These are phyloP conservation scores for Przewalskia tangutica DNA, from an alignment of 257 asterid genomes.

Conservation along the genomic window DNA sequence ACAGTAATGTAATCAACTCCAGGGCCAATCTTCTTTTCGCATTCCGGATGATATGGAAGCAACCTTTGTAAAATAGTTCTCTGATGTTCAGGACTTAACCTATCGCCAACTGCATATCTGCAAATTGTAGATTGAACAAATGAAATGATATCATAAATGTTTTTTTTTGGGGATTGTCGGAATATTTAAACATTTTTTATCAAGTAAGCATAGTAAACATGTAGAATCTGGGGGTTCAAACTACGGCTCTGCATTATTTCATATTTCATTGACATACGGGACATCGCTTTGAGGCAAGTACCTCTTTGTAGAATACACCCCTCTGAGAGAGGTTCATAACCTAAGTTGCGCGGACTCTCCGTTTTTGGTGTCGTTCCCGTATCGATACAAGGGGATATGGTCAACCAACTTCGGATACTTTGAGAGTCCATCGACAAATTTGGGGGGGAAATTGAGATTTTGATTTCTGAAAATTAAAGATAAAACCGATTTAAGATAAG, in stretches of 20 bases:
- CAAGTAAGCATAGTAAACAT: background rate
- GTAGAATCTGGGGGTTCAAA: background rate
- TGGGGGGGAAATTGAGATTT: too few species aligned
- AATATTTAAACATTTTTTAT: background rate
- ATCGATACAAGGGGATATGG: too few species aligned
- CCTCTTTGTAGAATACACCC: background rate
- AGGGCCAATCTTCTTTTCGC: constrained; percentile 59
- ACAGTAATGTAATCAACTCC: constrained; percentile 74
- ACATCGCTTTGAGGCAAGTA: background rate
- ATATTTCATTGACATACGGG: background rate
- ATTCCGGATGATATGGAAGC: constrained; percentile 77
- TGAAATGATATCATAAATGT: background rate
- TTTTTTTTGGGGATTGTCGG: background rate
- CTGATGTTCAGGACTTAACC: constrained; percentile 76
- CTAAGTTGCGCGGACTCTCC: too few species aligned
- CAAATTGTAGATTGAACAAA: constrained; percentile 3
- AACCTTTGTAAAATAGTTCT: constrained; percentile 62
- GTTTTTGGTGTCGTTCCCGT: too few species aligned
- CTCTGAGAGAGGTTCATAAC: background rate
- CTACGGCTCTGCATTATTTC: background rate
- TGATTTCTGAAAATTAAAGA: too few species aligned
- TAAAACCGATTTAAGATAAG: too few species aligned
- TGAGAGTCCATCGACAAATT: too few species aligned
- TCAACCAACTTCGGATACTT: too few species aligned
- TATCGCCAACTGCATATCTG: constrained; percentile 77